phyloP scores from a whole-genome alignment of 1,284 basidiomycete species.

The Neonothopanus nambi region DNA sequence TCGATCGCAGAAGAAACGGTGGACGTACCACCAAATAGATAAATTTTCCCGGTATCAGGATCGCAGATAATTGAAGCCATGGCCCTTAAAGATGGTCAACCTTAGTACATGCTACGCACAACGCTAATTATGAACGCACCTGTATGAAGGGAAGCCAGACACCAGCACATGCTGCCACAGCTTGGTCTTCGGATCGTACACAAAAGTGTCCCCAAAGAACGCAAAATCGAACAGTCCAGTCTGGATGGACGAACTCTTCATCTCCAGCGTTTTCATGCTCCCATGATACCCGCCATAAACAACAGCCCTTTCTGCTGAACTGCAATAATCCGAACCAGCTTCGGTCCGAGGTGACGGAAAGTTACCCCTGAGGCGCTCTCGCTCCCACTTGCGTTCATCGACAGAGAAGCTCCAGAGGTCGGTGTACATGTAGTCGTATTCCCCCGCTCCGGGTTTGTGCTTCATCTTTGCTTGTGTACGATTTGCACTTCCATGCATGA shows the following conservation, averaged over 20 bases:
- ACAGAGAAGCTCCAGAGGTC: conserved; percentile 18
- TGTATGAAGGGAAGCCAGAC: conserved; percentile 16
- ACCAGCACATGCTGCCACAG: conserved; percentile 16
- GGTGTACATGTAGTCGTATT: conserved; percentile 13
- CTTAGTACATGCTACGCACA: too few species aligned
- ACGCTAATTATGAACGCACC: too few species aligned
- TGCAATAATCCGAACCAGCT: conserved; percentile 9
- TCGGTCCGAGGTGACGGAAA: conserved; percentile 16
- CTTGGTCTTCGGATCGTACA: conserved; percentile 14
- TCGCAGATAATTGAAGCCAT: conserved; percentile 13
- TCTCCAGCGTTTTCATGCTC: conserved; percentile 2
- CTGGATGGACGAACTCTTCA: background rate
- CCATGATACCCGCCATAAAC: conserved; percentile 17
- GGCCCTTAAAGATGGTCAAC: background rate
- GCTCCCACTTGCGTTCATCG: conserved; percentile 9
- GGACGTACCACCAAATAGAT: conserved; percentile 11
- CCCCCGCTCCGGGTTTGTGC: background rate
- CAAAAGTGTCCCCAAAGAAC: conserved; percentile 18
- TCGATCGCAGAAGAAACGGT: background rate
- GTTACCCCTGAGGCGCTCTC: conserved; percentile 15
- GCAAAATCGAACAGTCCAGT: conserved; percentile 3
- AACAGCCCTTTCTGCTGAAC: conserved; percentile 10
- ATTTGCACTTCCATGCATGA: conserved; percentile 15
- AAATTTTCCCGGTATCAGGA: conserved; percentile 15
- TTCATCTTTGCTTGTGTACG: conserved; percentile 7